Evolutionary conservation across 1,284 basidiomycete species (phyloP).

Genomic region (Pseudozyma tsukubaensis): DNA sequence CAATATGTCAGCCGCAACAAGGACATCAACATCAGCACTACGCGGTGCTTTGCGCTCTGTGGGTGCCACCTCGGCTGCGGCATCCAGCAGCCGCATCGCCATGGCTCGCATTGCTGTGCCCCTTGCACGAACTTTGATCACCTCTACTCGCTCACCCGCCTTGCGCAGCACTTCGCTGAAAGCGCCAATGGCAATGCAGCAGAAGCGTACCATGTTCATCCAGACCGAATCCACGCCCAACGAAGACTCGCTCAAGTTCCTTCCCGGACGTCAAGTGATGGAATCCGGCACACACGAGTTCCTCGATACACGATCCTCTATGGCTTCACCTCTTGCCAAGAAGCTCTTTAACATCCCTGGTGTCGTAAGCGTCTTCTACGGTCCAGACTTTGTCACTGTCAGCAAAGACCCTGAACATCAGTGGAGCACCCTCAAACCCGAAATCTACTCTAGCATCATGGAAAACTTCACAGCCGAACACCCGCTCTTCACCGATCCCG

Average conservation of each 20-base stretch:
- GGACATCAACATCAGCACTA: constrained; percentile 17
- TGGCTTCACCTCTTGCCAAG: constrained; percentile 86
- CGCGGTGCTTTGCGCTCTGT: constrained; percentile 17
- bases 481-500: constrained; percentile 78
- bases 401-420: constrained; percentile 86
- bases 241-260: constrained; percentile 97
- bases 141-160: constrained; percentile 8
- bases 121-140: constrained; percentile 24
- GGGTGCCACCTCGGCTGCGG: constrained; percentile 6
- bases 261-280: constrained; percentile 91
- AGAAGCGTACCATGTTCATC: constrained; percentile 56
- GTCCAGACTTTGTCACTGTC: constrained; percentile 97
- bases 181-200: constrained; percentile 13
- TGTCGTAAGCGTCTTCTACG: constrained; percentile 88
- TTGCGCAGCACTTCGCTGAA: constrained; percentile 1
- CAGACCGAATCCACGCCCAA: constrained; percentile 93
- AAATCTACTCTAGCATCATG: constrained; percentile 97
- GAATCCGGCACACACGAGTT: constrained; percentile 87
- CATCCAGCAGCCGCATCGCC: constrained; percentile 7
- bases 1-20: constrained; percentile 27
- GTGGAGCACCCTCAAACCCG: constrained; percentile 95
- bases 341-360: constrained; percentile 93
- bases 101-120: constrained; percentile 6
- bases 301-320: constrained; percentile 75
- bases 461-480: constrained; percentile 93